Evolutionary conservation across 2,329 filamentous ascomycete genomes (phyloP), one percentile per base, ranked within the genome.

Genomic region (Sclerotinia nivalis): DNA sequence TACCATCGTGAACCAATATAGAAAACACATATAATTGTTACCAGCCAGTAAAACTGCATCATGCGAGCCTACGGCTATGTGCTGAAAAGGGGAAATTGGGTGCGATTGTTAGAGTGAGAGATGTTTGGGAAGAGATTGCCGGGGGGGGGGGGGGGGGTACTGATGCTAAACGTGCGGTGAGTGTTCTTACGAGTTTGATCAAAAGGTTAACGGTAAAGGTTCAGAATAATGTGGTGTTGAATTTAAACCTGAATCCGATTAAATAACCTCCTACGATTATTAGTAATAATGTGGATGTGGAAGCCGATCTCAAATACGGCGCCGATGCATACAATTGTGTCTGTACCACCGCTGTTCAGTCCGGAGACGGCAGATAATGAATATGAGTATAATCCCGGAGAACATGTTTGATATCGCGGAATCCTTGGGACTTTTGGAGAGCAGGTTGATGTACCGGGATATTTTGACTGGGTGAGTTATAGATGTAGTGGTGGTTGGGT

Each of bases 21-120:
- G 87, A 91, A 72, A 85, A 87, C 66, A 91, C 89, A 0, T 80
- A 83, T 6, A 82, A 87, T 77, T 84, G 82, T 25, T 88, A 88
- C 70, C 81, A 85, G 12, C 83, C 86, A 52, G 80, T 82, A 72
- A 88, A 88, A 76, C 80, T 81, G 75, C 55, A 77, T 88, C 4
- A 81, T 83, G 72, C 79, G 80, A 10, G 81, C 83, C 1, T 88
- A 88, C 73, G 83, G 82, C 3, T 79, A 82, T 28, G 84, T 87
- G n/a, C 66, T 5, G 69, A 72, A 40, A 60, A 40, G 6, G 69
- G 73, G 9, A 77, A 76, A 37, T 31, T 76, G 4, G 62, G 73
- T 28, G 71, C 62, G 9, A 60, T 77, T n/a, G 49, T 70, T 15
- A 62, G 52, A 20, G 73, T 73, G n/a, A 71, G 72, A 61, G 69